phyloP scores from a whole-genome alignment of 768 basidiomycete genomes.

The Mycena filopes region DNA sequence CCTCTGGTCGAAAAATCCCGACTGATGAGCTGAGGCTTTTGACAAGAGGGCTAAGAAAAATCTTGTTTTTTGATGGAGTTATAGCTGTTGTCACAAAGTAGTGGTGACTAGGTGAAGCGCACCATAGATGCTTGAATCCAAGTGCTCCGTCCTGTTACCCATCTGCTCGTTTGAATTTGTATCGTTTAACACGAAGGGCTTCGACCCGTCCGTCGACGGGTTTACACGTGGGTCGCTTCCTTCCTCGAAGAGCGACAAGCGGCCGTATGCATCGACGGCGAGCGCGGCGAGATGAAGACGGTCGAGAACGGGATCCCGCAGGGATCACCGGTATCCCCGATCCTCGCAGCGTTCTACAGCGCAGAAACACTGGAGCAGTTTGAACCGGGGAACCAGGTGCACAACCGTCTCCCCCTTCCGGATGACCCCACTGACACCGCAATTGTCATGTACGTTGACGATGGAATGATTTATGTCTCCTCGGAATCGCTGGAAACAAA shows the following conservation, averaged over 20 bases:
- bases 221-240: slow-evolving; percentile 36
- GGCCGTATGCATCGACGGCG: slow-evolving; percentile 38
- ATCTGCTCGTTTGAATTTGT: too few species aligned
- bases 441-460: slow-evolving; percentile 44
- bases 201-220: too few species aligned
- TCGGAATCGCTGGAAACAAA: slow-evolving; percentile 39
- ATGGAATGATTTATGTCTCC: slow-evolving; percentile 41
- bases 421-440: slow-evolving; percentile 30
- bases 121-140: too few species aligned
- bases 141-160: too few species aligned
- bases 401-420: slow-evolving; percentile 16
- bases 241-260: slow-evolving; percentile 40
- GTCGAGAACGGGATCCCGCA: too few species aligned
- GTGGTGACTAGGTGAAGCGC: too few species aligned
- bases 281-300: slow-evolving; percentile 36
- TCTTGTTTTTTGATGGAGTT: too few species aligned
- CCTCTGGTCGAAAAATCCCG: too few species aligned
- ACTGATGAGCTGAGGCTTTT: too few species aligned
- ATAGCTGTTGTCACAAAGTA: too few species aligned
- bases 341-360: slow-evolving; percentile 40
- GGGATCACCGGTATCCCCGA: slow-evolving; percentile 44
- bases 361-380: slow-evolving; percentile 38
- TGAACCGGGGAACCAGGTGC: slow-evolving; percentile 14
- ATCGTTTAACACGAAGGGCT: too few species aligned
- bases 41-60: too few species aligned